Evolutionary conservation across 352 stramenopile genomes (phyloP).

Genomic region (Pythium aquatile): DNA sequence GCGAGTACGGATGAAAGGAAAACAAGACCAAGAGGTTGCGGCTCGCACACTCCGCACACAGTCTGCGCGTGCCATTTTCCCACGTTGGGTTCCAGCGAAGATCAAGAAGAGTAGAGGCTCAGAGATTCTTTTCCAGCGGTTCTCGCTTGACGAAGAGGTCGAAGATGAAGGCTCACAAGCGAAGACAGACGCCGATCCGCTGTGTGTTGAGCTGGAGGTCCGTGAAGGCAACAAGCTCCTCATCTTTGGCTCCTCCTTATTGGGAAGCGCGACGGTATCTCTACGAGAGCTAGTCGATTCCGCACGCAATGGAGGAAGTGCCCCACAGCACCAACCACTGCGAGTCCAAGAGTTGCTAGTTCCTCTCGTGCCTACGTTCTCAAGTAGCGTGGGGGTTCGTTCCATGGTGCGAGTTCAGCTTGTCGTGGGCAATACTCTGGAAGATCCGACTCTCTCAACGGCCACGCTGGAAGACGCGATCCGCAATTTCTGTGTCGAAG

Average conservation of each 20-base stretch:
- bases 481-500: slow-evolving; percentile 26
- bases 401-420: slow-evolving; percentile 24
- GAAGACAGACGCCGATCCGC: background rate
- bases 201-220: slow-evolving; percentile 47
- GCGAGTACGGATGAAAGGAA: slow-evolving; percentile 16
- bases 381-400: background rate
- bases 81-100: slow-evolving; percentile 60
- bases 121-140: slow-evolving; percentile 16
- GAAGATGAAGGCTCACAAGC: background rate
- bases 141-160: slow-evolving; percentile 10
- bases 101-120: slow-evolving; percentile 25
- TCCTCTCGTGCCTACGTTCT: background rate
- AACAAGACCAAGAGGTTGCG: background rate
- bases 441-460: slow-evolving; percentile 6
- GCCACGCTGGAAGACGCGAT: slow-evolving; percentile 18
- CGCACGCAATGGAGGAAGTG: slow-evolving; percentile 20
- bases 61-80: slow-evolving; percentile 47
- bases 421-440: background rate
- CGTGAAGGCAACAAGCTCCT: slow-evolving; percentile 67
- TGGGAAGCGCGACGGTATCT: slow-evolving; percentile 48
- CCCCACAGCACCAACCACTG: background rate
- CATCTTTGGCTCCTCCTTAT: slow-evolving; percentile 61
- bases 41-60: slow-evolving; percentile 21
- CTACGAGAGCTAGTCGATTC: slow-evolving; percentile 47
- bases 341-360: slow-evolving; percentile 24